phyloP scores from a whole-genome alignment of 1,284 basidiomycete species.

The Vanrija pseudolonga region DNA sequence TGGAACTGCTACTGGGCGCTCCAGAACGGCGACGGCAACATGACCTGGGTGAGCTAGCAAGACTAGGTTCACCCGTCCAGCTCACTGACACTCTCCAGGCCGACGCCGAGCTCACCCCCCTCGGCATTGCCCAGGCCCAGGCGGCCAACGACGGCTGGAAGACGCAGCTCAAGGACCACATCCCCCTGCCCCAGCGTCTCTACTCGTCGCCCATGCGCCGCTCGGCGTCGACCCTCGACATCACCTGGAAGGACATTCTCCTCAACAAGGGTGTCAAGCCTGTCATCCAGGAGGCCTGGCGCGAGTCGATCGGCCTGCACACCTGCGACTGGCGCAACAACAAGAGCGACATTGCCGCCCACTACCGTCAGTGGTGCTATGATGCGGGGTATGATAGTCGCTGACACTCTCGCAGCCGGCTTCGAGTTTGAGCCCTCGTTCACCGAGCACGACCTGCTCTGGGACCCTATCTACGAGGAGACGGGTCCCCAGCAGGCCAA shows the following conservation, averaged over 20 bases:
- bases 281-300: constrained; percentile 24
- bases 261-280: constrained; percentile 12
- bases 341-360: constrained; percentile 20
- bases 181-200: constrained; percentile 31
- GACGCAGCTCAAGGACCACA: constrained; percentile 19
- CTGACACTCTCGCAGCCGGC: constrained; percentile 3
- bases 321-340: constrained; percentile 34
- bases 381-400: too few relatives aligned
- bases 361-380: constrained; percentile 17
- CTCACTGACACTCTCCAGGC: constrained; percentile 24
- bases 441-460: constrained; percentile 33
- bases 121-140: constrained; percentile 28
- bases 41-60: constrained; percentile 20
- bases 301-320: constrained; percentile 27
- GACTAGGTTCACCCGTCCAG: too few relatives aligned
- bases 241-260: constrained; percentile 37
- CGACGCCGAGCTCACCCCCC: constrained; percentile 31
- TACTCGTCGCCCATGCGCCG: constrained; percentile 40
- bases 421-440: constrained; percentile 30
- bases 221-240: constrained; percentile 28
- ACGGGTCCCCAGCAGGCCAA: constrained; percentile 15
- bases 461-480: constrained; percentile 27
- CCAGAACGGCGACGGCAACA: constrained; percentile 24
- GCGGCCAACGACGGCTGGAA: constrained; percentile 33
- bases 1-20: constrained; percentile 32